A percentile compares a stretch with the other conserved stretches of the same genome.
phyloP scores from a whole-genome alignment of 345 rosid genomes.

The Arabidopsis arenosa region DNA sequence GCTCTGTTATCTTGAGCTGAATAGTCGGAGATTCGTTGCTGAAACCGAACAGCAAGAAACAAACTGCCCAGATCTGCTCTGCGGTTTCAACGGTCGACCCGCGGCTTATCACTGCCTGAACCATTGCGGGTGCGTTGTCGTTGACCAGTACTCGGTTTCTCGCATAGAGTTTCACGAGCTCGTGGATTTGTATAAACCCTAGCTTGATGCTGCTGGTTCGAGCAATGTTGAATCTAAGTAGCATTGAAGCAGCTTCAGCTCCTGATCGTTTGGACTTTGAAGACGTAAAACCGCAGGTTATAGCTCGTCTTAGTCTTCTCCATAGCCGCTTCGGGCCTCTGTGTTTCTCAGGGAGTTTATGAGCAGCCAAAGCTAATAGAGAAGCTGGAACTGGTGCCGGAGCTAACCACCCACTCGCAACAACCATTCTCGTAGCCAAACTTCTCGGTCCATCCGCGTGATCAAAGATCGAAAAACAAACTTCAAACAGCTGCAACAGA shows the following conservation, averaged over 20 bases:
- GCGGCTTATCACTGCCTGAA: conserved; percentile 70
- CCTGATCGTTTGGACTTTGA: conserved; percentile 70
- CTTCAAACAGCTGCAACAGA: conserved; percentile 87
- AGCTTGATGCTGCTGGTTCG: conserved; percentile 61
- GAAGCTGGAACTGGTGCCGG: conserved; percentile 79
- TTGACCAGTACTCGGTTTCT: conserved; percentile 54
- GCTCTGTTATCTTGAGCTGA: conserved; percentile 72
- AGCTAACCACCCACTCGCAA: conserved; percentile 91
- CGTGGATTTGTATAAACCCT: conserved; percentile 67
- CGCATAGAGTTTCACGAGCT: conserved; percentile 72
- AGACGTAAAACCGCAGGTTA: conserved; percentile 73
- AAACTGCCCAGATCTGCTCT: conserved; percentile 86
- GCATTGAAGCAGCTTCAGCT: conserved; percentile 80
- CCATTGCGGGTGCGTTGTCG: conserved; percentile 68
- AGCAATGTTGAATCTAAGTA: conserved; percentile 84
- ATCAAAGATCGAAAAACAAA: conserved; percentile 93
- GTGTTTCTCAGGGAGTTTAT: conserved; percentile 76
- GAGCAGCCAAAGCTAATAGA: conserved; percentile 73
- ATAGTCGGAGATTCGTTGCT: conserved; percentile 65
- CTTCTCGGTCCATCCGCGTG: conserved; percentile 90
- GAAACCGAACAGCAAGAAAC: conserved; percentile 79
- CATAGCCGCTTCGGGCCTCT: conserved; percentile 54
- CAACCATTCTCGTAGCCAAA: conserved; percentile 93
- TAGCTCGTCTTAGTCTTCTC: conserved; percentile 61
- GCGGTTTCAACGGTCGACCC: conserved; percentile 61